phyloP scores from a whole-genome alignment of 345 rosid species.

The Luvunga scandens region DNA sequence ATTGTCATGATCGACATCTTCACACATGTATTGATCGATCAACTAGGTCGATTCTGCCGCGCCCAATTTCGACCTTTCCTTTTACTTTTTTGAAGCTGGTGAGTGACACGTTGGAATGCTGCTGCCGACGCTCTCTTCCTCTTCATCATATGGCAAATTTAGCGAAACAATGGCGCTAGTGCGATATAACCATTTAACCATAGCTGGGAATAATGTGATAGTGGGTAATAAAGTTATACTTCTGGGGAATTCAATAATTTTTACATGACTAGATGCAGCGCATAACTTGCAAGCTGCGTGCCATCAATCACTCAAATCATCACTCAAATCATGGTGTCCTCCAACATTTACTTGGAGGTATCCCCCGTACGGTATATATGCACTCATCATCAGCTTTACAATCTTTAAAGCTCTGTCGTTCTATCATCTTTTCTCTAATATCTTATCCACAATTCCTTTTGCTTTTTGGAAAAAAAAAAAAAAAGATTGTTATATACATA shows the following conservation, averaged over 20 bases:
- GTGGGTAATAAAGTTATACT: constrained; percentile 31
- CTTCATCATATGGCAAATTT: constrained; percentile 9
- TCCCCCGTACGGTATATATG: constrained; percentile 12
- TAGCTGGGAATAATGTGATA: constrained; percentile 18
- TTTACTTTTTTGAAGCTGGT: constrained; percentile 6
- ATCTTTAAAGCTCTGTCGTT: no score
- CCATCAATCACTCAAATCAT: constrained; percentile 17
- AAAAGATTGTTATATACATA: no score
- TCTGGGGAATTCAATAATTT: constrained; percentile 10
- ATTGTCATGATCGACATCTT: constrained; percentile 20
- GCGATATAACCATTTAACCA: constrained; percentile 15
- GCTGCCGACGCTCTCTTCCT: constrained; percentile 2
- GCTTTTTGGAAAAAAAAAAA: no score
- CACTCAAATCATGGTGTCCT: constrained; percentile 27
- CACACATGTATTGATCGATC: constrained; percentile 10
- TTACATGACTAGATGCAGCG: constrained; percentile 27
- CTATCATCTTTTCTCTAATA: no score
- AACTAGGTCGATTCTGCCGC: constrained; percentile 24
- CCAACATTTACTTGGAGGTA: constrained; percentile 20
- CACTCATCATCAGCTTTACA: constrained; percentile 1
- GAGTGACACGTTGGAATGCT: constrained; percentile 12
- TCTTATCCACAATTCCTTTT: no score
- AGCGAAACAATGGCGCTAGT: constrained; percentile 20
- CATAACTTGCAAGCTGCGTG: constrained; percentile 9
- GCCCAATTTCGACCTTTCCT: constrained; percentile 13